A percentile compares a stretch with the other conserved stretches of the same genome.
These are phyloP conservation scores for Dactylellina cionopaga DNA, from an alignment of 2,329 filamentous ascomycete species.

Conservation along the genomic window DNA sequence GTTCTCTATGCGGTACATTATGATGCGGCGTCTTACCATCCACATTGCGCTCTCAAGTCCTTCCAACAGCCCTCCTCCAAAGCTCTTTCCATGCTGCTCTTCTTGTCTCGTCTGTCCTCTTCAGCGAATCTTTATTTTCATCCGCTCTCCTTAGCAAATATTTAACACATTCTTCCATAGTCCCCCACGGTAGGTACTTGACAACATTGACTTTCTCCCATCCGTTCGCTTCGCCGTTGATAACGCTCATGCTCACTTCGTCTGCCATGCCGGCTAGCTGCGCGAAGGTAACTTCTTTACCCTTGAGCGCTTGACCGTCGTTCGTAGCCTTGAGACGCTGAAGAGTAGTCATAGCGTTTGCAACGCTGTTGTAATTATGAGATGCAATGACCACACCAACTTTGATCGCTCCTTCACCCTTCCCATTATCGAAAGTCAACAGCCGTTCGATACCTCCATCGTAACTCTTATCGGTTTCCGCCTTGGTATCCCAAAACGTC, in stretches of 20 bases:
- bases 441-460: slow-evolving; percentile 75
- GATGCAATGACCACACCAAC: slow-evolving; percentile 77
- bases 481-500: slow-evolving; percentile 77
- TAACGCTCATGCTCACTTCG: slow-evolving; percentile 68
- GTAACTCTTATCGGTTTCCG: slow-evolving; percentile 76
- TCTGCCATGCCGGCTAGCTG: slow-evolving; percentile 97
- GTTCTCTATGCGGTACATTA: too few species aligned
- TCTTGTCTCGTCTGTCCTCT: slow-evolving; percentile 70
- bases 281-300: slow-evolving; percentile 66
- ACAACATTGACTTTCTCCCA: slow-evolving; percentile 62
- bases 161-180: slow-evolving; percentile 82
- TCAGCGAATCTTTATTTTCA: slow-evolving; percentile 77
- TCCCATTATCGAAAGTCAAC: slow-evolving; percentile 62
- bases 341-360: slow-evolving; percentile 66
- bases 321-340: slow-evolving; percentile 62
- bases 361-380: slow-evolving; percentile 80
- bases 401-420: slow-evolving; percentile 8
- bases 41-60: slow-evolving; percentile 27
- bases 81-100: slow-evolving; percentile 73
- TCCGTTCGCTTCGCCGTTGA: slow-evolving; percentile 44
- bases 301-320: slow-evolving; percentile 59
- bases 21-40: not conserved
- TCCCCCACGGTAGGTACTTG: slow-evolving; percentile 77
- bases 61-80: slow-evolving; percentile 65
- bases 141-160: slow-evolving; percentile 76